These are phyloP conservation scores for Debaryomyces castellii DNA, from an alignment of 805 yeast genomes.

Conservation along the genomic window DNA sequence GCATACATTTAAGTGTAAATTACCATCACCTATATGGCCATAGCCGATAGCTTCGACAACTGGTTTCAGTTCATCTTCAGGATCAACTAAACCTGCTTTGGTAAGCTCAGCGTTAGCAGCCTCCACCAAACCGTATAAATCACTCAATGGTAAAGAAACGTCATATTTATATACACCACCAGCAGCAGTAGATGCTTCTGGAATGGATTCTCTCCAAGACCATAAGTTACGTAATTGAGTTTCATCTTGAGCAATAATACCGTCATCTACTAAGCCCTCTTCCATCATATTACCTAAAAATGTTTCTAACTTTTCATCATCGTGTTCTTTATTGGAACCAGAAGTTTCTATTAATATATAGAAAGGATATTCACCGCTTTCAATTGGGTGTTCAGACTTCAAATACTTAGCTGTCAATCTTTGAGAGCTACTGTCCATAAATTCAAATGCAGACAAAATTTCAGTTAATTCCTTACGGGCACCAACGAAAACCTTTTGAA, in stretches of 20 bases:
- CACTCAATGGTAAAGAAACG: constrained; percentile 83
- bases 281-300: constrained; percentile 87
- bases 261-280: constrained; percentile 81
- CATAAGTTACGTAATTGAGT: constrained; percentile 80
- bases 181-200: constrained; percentile 79
- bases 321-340: constrained; percentile 94
- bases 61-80: constrained; percentile 63
- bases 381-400: constrained; percentile 71
- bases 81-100: constrained; percentile 57
- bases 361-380: constrained; percentile 74
- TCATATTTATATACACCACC: constrained; percentile 99
- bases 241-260: constrained; percentile 95
- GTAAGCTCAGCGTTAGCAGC: constrained; percentile 65
- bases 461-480: constrained; percentile 82
- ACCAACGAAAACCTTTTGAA: constrained; percentile 73
- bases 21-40: constrained; percentile 99
- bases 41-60: constrained; percentile 91
- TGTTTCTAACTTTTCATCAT: constrained; percentile 81
- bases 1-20: constrained; percentile 89
- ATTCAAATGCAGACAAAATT: constrained; percentile 88
- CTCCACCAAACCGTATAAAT: constrained; percentile 78
- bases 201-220: constrained; percentile 94
- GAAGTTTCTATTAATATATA: constrained; percentile 91
- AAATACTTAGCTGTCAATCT: constrained; percentile 60
- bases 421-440: constrained; percentile 81